Evolutionary conservation across 495 filamentous ascomycete genomes (phyloP).

Genomic region (Staphylotrichum longicolle): DNA sequence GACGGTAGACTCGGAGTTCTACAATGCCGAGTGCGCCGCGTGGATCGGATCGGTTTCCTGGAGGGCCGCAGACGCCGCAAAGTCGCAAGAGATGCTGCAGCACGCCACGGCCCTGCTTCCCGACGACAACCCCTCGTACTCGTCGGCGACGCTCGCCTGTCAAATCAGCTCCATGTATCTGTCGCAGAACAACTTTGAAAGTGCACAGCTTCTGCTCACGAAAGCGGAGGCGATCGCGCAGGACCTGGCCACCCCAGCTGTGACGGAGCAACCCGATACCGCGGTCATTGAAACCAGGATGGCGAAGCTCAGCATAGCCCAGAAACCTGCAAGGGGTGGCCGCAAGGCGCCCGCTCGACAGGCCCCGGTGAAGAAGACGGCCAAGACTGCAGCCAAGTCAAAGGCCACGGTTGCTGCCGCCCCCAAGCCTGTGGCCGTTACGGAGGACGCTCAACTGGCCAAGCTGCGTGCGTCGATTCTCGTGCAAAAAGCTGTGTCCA

Average conservation of each 20-base stretch:
- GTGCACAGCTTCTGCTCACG: constrained; percentile 36
- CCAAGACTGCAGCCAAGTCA: constrained; percentile 22
- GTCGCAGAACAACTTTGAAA: constrained; percentile 39
- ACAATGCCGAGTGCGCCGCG: constrained; percentile 52
- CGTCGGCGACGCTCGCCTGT: constrained; percentile 43
- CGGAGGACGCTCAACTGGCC: constrained; percentile 54
- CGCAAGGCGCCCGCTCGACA: constrained; percentile 19
- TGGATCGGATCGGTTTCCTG: constrained; percentile 64
- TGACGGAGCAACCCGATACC: constrained; percentile 12
- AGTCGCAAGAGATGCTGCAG: constrained; percentile 60
- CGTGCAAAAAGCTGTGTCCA: constrained; percentile 59
- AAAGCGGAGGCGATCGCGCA: constrained; percentile 42
- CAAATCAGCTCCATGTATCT: constrained; percentile 46
- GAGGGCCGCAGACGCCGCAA: constrained; percentile 58
- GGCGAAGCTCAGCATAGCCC: constrained; percentile 42
- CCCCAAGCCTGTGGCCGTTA: constrained; percentile 21
- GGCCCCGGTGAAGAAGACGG: constrained; percentile 24
- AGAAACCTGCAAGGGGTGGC: constrained; percentile 31
- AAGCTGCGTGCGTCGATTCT: constrained; percentile 61
- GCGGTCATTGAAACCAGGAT: constrained; percentile 49
- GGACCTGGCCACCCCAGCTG: constrained; percentile 26
- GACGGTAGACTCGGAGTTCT: constrained; percentile 60
- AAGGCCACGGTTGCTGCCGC: constrained; percentile 30
- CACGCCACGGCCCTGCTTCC: constrained; percentile 46
- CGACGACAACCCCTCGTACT: constrained; percentile 47